A percentile compares a stretch with the other conserved stretches of the same genome.
Evolutionary conservation across 805 yeast genomes (phyloP).

Genomic region (Saccharomycopsis sp.): DNA sequence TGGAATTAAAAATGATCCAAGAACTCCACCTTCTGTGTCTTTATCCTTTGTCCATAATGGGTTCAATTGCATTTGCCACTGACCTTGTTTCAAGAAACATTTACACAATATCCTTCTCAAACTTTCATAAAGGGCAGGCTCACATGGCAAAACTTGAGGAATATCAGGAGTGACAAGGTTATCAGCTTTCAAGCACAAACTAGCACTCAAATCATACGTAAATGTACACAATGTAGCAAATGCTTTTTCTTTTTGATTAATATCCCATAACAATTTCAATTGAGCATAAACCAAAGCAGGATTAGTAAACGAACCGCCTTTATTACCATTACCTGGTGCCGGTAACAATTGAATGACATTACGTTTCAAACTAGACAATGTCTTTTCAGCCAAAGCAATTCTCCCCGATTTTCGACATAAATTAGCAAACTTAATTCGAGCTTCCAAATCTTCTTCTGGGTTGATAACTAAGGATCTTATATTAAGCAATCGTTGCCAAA

Average conservation of each 20-base stretch:
- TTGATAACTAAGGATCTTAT: conserved; percentile 88
- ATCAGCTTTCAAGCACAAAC: conserved; percentile 78
- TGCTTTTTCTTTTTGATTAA: conserved; percentile 84
- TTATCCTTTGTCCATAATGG: conserved; percentile 72
- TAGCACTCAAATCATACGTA: conserved; percentile 84
- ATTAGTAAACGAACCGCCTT: conserved; percentile 48
- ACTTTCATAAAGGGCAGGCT: conserved; percentile 37
- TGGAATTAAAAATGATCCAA: conserved; percentile 88
- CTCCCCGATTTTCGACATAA: conserved; percentile 92
- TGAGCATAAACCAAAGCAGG: conserved; percentile 87
- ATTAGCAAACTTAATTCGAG: conserved; percentile 98
- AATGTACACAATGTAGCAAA: conserved; percentile 79
- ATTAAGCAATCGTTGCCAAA: conserved; percentile 95
- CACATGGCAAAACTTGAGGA: conserved; percentile 69
- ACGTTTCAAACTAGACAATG: conserved; percentile 60
- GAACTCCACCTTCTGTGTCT: conserved; percentile 65
- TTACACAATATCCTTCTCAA: conserved; percentile 83
- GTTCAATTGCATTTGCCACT: conserved; percentile 87
- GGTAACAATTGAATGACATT: conserved; percentile 14
- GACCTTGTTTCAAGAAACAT: conserved; percentile 95
- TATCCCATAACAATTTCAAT: conserved; percentile 94
- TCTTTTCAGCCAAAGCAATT: conserved; percentile 85
- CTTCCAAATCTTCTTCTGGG: conserved; percentile 94
- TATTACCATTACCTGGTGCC: conserved; percentile 36
- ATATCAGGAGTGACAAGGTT: conserved; percentile 82